Conservation (phyloP, 1,284 basidiomycete genomes). For the Trichosporon asahii region DNA sequence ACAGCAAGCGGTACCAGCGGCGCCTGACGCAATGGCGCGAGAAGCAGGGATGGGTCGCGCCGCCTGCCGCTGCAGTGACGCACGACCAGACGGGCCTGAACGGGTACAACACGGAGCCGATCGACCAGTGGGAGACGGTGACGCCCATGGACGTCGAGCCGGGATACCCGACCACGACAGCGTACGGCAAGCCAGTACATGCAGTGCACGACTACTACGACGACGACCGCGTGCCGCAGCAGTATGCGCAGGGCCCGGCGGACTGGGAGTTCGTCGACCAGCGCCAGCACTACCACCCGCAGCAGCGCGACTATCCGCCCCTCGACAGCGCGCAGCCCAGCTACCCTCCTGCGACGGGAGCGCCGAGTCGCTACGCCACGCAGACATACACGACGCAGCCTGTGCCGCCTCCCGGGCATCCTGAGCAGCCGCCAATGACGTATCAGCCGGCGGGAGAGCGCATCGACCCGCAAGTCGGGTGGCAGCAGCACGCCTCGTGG, state of each 20-base stretch:
- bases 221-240: neutral
- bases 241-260: neutral
- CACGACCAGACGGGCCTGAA: conserved; percentile 1
- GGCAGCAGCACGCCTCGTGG: neutral
- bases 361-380: neutral
- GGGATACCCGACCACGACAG: neutral
- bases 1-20: conserved; percentile 50
- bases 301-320: neutral
- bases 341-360: neutral
- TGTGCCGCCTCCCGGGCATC: neutral
- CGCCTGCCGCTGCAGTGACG: neutral
- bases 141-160: neutral
- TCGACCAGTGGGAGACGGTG: conserved; percentile 9
- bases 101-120: neutral
- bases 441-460: neutral
- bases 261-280: conserved; percentile 6
- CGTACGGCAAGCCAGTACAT: neutral
- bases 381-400: neutral
- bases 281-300: neutral
- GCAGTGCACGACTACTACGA: neutral
- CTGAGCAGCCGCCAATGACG: neutral
- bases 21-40: conserved; percentile 47
- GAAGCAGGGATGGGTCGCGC: conserved; percentile 5
- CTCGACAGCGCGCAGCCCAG: neutral
- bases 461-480: neutral